Evolutionary conservation across 2,329 filamentous ascomycete species (phyloP).

Genomic region (Raffaelea albimanens): DNA sequence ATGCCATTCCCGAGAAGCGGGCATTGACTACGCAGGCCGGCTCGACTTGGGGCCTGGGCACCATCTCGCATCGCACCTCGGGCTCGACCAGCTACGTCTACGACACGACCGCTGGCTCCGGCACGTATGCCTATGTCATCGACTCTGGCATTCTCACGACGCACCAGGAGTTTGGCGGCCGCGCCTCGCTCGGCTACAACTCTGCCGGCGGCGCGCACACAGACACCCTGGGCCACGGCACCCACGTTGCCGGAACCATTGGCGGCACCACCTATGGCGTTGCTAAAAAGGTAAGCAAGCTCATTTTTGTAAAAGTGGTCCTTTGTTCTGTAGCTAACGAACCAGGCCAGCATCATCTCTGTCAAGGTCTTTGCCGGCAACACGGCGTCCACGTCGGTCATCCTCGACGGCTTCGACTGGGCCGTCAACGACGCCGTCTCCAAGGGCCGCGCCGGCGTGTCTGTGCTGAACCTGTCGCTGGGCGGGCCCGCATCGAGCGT

Average conservation of each 20-base stretch:
- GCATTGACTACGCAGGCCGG: conserved; percentile 3
- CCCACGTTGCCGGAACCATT: conserved; percentile 23
- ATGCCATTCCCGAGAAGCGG: conserved; percentile 8
- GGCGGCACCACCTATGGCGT: conserved; percentile 21
- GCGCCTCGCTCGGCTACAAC: conserved; percentile 21
- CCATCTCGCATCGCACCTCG: conserved; percentile 16
- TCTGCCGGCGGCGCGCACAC: conserved; percentile 10
- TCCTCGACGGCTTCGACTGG: conserved; percentile 16
- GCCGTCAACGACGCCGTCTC: conserved; percentile 15
- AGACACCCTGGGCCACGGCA: conserved; percentile 23
- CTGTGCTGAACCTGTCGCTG: conserved; percentile 55
- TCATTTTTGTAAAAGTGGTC: too few relatives aligned
- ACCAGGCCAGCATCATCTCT: conserved; percentile 16
- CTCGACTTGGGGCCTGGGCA: conserved; percentile 18
- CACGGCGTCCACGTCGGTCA: conserved; percentile 4
- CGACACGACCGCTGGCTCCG: conserved; percentile 16
- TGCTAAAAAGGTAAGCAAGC: conserved; percentile 18
- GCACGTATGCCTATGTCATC: conserved; percentile 30
- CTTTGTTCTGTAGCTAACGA: too few relatives aligned
- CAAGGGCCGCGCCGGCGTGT: conserved; percentile 33
- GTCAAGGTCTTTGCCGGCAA: conserved; percentile 20
- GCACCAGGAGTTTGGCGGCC: conserved; percentile 23
- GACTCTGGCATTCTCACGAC: conserved; percentile 32
- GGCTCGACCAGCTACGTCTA: conserved; percentile 15
- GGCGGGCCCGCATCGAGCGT: conserved; percentile 18